Evolutionary conservation across 768 basidiomycete species (phyloP).

Genomic region (Mycena rebaudengoi): DNA sequence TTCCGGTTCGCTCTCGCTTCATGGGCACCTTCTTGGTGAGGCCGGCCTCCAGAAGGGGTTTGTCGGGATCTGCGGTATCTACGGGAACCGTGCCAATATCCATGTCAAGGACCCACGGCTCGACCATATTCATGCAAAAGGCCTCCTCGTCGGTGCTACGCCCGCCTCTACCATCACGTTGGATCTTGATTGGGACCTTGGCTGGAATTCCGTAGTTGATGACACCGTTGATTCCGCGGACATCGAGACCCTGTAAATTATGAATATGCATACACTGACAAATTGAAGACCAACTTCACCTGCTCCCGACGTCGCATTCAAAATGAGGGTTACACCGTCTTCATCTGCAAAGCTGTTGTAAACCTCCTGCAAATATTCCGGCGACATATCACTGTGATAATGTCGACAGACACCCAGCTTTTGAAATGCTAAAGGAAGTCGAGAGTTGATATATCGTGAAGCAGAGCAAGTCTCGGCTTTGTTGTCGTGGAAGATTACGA

Average conservation of each 20-base stretch:
- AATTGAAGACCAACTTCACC: neutral
- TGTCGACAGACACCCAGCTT: neutral
- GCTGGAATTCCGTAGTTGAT: neutral
- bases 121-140: neutral
- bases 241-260: neutral
- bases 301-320: conserved; percentile 1
- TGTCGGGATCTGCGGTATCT: neutral
- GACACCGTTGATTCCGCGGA: neutral
- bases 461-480: neutral
- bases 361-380: neutral
- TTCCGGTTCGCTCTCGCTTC: conserved; percentile 1
- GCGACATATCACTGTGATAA: conserved; percentile 6
- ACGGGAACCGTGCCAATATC: neutral
- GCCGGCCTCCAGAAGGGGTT: neutral
- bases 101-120: conserved; percentile 5
- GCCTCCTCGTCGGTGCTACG: neutral
- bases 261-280: conserved; percentile 4
- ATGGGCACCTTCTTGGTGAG: neutral
- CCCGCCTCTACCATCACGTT: neutral
- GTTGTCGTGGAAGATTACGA: neutral
- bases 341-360: conserved; percentile 4
- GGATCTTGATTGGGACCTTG: neutral
- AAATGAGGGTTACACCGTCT: neutral
- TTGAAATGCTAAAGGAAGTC: neutral
- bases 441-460: neutral